Evolutionary conservation across 2,329 filamentous ascomycete genomes (phyloP), one percentile per base, ranked within the genome.

Genomic region (Decorospora gaudefroyi): DNA sequence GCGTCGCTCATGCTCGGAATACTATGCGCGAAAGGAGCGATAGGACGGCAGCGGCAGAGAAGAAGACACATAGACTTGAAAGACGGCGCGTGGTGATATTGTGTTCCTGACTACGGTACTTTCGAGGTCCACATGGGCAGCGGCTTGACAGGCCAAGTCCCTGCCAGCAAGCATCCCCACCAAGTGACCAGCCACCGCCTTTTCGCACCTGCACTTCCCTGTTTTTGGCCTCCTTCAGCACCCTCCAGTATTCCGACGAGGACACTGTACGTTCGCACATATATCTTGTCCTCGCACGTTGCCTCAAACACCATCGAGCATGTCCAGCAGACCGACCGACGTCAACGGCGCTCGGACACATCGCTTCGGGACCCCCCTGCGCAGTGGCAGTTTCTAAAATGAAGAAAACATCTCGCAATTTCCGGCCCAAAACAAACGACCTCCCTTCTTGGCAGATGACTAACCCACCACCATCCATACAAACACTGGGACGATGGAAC

Each of bases 1-100:
- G 43, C 45, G 52, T 39, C 44, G 52, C 43, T 48, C 59, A 62
- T 61, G 55, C 52, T 57, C 59, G 47, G 34, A 21, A 15, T 30
- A 28, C 35, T 16, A 28, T 35, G 39, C 19, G 36, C 17, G 18
- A 21, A 13, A 30, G 32, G 12, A 27, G 31, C 33, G 32, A 40
- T 42, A 38, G 39, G 49, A 54, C 41, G 48, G 42, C 35, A 26
- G 19, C 28, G 26, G 38, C 33, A 22, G 17, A 23, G 32, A 16
- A 12, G 11, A 12, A 23, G 29, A 34, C 12, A 25, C 26, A 36
- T 31, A 38, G 31, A 42, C 13, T 42, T 17, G 22, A 30, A 31
- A 38, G 32, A 29, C 38, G 42, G 43, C 43, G 43, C 43, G 43
- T 42, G 30, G 49, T 42, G 40, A 35, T 46, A 37, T 36, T 43